Conservation (phyloP, 441 rosid species). For the Bruguiera hainesii region DNA sequence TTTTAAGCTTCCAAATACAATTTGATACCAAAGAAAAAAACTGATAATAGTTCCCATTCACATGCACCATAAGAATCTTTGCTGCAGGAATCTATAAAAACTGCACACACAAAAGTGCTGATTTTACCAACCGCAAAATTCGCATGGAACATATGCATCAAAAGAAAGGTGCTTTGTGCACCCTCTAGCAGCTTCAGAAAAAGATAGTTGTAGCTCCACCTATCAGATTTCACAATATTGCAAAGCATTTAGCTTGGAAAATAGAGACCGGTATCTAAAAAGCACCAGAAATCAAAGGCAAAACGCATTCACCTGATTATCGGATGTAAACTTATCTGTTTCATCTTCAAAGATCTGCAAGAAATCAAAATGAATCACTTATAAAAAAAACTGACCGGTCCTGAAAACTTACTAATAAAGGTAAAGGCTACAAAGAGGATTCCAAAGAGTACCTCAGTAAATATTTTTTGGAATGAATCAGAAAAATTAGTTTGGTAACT, state of each 20-base stretch:
- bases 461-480: conserved; percentile 75
- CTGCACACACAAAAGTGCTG: conserved; percentile 2
- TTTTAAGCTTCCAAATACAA: no score
- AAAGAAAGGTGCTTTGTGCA: conserved; percentile 71
- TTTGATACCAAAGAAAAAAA: no score
- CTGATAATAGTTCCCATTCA: no score
- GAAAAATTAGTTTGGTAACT: conserved; percentile 63
- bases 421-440: conserved; percentile 1
- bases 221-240: conserved; percentile 24
- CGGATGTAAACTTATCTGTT: conserved; percentile 46
- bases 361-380: conserved; percentile 18
- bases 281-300: conserved; percentile 13
- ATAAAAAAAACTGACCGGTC: conserved; percentile 22
- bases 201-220: conserved; percentile 73
- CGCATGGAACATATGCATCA: conserved; percentile 76
- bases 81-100: background rate
- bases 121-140: conserved; percentile 68
- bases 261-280: conserved; percentile 12
- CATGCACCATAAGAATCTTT: no score
- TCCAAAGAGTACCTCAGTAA: conserved; percentile 61
- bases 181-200: conserved; percentile 81
- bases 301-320: conserved; percentile 56
- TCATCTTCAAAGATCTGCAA: conserved; percentile 75
- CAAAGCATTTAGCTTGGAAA: conserved; percentile 22
- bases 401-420: conserved; percentile 12